Base-by-base conservation (phyloP, 768 basidiomycete species). In the Mycena capillaripes region DNA sequence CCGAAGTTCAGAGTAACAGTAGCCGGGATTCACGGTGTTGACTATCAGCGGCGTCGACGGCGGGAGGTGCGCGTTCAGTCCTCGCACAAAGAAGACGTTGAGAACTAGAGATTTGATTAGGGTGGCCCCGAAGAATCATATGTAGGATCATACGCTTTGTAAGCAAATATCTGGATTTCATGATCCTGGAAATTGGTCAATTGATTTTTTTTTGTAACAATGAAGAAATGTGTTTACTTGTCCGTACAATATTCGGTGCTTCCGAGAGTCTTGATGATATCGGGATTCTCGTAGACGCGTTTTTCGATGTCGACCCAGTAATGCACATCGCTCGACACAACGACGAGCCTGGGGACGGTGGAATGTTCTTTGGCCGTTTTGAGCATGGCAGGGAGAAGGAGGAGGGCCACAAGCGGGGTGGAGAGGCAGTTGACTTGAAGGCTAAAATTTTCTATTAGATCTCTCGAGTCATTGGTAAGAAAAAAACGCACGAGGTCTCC, bases 371-470 rank as follows among this genome's bases (percentile, higher is more conserved):
- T 32, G 1, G 78, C 73, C 2, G 82, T 73, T 36, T 74, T 72
- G 23, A 76, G 32, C 40, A 83, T 70, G 29, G 62, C 68, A 0
- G 83, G 83, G 1, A 82, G 70, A 4, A 84, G 73, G 25, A 80
- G 74, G 21, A 82, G 34, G 7, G 78, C 71, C 0, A 81, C 66
- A 10, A 81, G 75, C 3, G 78, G 73, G 21, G 80, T 77, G 36
- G 78, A 72, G 19, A 84, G 67, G 62, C 76, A 70, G 72, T 84
- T 84, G 52, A 81, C 79, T 50, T 84, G 82, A 2, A 56, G 55
- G 4, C 55, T 56, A 30, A 8, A 11, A 14, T 7, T 0, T 7
- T 0, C 4, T 52, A 2, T 21, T 50, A 27, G 19, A n/a, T n/a
- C n/a, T 36, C 2, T 3, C 10, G 12, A 16, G 3, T 25, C 14